Percentiles rank a stretch among this genome's conserved stretches.
phyloP scores from a whole-genome alignment of 768 basidiomycete genomes.

The Hemileccinum impolitum region DNA sequence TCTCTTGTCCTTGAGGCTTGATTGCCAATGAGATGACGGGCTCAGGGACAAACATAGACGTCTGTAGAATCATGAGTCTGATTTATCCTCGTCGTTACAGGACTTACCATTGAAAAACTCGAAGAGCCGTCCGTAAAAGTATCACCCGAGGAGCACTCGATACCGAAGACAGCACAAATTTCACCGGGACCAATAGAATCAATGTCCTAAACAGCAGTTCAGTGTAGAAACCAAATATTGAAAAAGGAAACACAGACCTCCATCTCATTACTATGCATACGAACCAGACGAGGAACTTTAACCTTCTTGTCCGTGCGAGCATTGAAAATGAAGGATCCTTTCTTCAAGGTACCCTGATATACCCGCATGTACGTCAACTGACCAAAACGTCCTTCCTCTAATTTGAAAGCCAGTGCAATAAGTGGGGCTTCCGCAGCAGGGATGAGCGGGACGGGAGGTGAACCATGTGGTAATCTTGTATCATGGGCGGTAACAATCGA shows the following conservation, averaged over 20 bases:
- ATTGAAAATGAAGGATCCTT: conserved; percentile 82
- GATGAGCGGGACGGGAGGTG: conserved; percentile 69
- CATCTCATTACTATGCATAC: conserved; percentile 99
- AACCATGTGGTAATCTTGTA: conserved; percentile 57
- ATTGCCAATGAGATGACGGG: conserved; percentile 96
- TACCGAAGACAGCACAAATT: conserved; percentile 99
- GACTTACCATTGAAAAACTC: conserved; percentile 84
- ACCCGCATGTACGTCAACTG: conserved; percentile 98
- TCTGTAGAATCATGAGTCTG: conserved; percentile 43
- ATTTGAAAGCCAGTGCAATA: conserved; percentile 95
- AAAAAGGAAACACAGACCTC: conserved; percentile 53
- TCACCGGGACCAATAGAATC: conserved; percentile 93
- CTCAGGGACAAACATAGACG: conserved; percentile 97
- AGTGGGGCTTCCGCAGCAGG: conserved; percentile 86
- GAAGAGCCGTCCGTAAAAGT: conserved; percentile 95
- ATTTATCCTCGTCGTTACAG: not conserved
- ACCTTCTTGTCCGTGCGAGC: conserved; percentile 94
- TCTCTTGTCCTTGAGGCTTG: conserved; percentile 88
- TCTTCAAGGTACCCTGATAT: conserved; percentile 92
- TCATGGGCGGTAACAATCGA: conserved; percentile 78
- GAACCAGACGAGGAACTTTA: conserved; percentile 92
- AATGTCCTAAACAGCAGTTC: conserved; percentile 62
- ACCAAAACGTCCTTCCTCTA: conserved; percentile 96
- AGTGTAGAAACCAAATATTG: not conserved
- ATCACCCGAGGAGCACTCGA: conserved; percentile 97